A percentile compares a stretch with the other conserved stretches of the same genome.
Evolutionary conservation across 495 filamentous ascomycete species (phyloP).

Genomic region (Neurospora intermedia): DNA sequence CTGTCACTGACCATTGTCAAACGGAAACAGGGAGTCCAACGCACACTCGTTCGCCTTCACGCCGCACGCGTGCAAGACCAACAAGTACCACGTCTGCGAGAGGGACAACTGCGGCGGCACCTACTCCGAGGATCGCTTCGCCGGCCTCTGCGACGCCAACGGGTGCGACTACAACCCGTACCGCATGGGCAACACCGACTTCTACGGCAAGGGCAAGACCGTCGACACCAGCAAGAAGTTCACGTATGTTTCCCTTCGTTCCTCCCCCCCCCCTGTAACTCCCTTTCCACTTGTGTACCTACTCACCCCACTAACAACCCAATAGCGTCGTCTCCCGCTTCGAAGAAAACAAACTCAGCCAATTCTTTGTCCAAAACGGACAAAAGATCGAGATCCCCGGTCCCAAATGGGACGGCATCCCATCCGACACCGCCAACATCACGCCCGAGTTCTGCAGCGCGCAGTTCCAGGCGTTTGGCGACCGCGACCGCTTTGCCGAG

Average conservation of each 20-base stretch:
- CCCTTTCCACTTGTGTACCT: neutral
- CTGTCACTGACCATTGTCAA: neutral
- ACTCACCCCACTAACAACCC: neutral
- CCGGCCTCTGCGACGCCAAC: constrained; percentile 59
- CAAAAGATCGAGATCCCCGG: constrained; percentile 46
- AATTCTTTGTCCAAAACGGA: constrained; percentile 63
- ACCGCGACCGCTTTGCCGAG: constrained; percentile 48
- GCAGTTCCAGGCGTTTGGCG: constrained; percentile 23
- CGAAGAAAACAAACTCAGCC: constrained; percentile 45
- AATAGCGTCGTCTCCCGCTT: constrained; percentile 58
- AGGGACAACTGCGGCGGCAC: constrained; percentile 37
- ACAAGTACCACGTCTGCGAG: constrained; percentile 49
- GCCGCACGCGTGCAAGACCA: constrained; percentile 55
- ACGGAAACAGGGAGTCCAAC: constrained; percentile 46
- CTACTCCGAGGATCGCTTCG: constrained; percentile 41
- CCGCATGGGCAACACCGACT: constrained; percentile 51
- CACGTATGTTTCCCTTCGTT: constrained; percentile 28
- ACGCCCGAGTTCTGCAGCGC: constrained; percentile 22
- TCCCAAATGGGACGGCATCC: constrained; percentile 24
- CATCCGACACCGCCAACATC: constrained; percentile 30
- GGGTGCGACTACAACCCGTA: constrained; percentile 72
- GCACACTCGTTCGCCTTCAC: constrained; percentile 50
- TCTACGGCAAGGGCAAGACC: constrained; percentile 51
- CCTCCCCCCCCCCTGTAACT: neutral
- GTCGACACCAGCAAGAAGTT: constrained; percentile 57